These are phyloP conservation scores for Aspergillus oerlinghausenensis DNA, from an alignment of 2,329 filamentous ascomycete genomes.

Conservation along the genomic window DNA sequence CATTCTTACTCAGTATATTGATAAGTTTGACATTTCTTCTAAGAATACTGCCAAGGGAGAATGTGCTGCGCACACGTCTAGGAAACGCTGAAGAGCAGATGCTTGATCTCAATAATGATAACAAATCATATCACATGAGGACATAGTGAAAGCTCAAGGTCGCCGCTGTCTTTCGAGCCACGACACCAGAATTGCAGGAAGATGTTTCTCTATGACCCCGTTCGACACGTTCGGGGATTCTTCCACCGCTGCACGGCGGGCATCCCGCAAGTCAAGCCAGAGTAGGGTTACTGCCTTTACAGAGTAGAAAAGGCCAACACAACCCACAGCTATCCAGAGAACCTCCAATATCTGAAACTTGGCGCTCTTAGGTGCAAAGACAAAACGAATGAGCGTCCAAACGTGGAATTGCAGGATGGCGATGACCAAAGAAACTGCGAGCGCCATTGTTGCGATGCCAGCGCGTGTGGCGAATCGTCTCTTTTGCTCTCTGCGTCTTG, in stretches of 20 bases:
- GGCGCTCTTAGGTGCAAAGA: neutral
- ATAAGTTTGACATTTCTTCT: neutral
- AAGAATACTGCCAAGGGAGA: neutral
- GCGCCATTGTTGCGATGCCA: neutral
- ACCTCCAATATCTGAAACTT: neutral
- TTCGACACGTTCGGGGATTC: neutral
- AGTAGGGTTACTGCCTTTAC: constrained; percentile 1
- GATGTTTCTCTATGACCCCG: neutral
- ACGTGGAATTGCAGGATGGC: neutral
- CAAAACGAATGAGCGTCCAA: neutral
- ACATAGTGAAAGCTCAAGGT: neutral
- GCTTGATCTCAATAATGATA: neutral
- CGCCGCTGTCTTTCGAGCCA: constrained; percentile 4
- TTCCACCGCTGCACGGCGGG: neutral
- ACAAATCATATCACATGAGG: neutral
- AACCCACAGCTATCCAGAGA: neutral
- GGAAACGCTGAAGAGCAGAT: neutral
- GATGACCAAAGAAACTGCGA: neutral
- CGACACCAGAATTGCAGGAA: constrained; percentile 1
- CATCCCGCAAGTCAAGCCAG: constrained; percentile 2
- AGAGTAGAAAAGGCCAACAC: neutral
- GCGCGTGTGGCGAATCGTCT: neutral
- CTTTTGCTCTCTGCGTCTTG: neutral
- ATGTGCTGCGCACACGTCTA: neutral
- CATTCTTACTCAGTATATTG: neutral